A percentile compares a stretch with the other conserved stretches of the same genome.
Evolutionary conservation across 2,329 filamentous ascomycete genomes (phyloP).

Genomic region (Aspergillus quadricinctus): DNA sequence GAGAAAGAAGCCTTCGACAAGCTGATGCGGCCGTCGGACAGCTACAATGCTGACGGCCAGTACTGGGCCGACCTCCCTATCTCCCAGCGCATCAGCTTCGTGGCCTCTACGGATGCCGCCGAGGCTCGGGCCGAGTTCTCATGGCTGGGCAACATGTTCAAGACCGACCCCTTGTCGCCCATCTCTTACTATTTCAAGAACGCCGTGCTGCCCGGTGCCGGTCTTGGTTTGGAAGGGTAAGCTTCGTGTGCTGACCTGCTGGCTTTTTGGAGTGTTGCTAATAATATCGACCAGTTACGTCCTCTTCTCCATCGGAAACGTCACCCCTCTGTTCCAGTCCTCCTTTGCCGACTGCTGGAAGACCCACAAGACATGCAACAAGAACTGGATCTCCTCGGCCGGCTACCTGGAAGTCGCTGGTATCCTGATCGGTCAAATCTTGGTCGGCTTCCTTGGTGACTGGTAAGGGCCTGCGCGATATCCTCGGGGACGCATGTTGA

Average conservation of each 20-base stretch:
- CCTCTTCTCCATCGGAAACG: constrained; percentile 92
- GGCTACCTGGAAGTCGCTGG: constrained; percentile 90
- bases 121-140: constrained; percentile 66
- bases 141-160: constrained; percentile 72
- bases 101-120: constrained; percentile 65
- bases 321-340: constrained; percentile 73
- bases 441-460: constrained; percentile 76
- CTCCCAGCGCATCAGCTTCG: constrained; percentile 66
- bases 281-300: constrained; percentile 61
- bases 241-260: constrained; percentile 15
- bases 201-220: constrained; percentile 87
- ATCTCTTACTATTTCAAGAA: constrained; percentile 81
- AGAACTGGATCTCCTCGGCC: constrained; percentile 77
- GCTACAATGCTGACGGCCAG: constrained; percentile 72
- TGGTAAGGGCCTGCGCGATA: constrained; percentile 41
- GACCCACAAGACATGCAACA: constrained; percentile 60
- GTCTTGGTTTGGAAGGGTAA: constrained; percentile 79
- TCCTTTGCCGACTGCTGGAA: constrained; percentile 79
- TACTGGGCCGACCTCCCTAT: constrained; percentile 92
- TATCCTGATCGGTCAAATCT: constrained; percentile 89
- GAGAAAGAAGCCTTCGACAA: constrained; percentile 67
- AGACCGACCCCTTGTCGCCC: constrained; percentile 78
- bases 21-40: constrained; percentile 82
- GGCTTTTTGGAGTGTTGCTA: not conserved
- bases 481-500: constrained; percentile 1